phyloP scores from a whole-genome alignment of 495 filamentous ascomycete genomes.

The Aspergillus biplanus region DNA sequence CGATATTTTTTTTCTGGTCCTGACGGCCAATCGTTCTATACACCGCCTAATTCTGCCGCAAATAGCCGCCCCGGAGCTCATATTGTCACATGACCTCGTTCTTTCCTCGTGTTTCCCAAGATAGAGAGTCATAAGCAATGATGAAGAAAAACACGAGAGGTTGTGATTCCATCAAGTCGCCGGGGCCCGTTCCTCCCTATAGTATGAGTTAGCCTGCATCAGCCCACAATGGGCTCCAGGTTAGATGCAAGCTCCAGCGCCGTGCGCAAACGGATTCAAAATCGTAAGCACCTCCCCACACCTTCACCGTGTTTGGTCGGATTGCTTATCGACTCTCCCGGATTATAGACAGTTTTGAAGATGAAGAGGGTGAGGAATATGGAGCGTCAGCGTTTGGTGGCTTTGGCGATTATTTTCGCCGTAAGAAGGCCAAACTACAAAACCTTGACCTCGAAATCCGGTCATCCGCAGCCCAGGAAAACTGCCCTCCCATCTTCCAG shows the following conservation, averaged over 20 bases:
- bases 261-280: conserved; percentile 83
- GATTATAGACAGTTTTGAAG: conserved; percentile 56
- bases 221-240: conserved; percentile 73
- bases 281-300: conserved; percentile 43
- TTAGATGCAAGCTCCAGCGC: conserved; percentile 75
- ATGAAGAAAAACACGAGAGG: background rate
- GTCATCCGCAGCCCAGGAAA: conserved; percentile 51
- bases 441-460: conserved; percentile 87
- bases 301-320: background rate
- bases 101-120: conserved; percentile 27
- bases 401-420: conserved; percentile 85
- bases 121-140: background rate
- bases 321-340: conserved; percentile 19
- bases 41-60: conserved; percentile 32
- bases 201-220: conserved; percentile 27
- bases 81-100: conserved; percentile 24
- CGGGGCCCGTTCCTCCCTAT: conserved; percentile 17
- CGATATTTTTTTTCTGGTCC: conserved; percentile 30
- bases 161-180: background rate
- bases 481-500: conserved; percentile 83
- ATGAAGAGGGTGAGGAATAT: conserved; percentile 91
- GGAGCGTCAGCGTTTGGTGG: conserved; percentile 83
- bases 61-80: conserved; percentile 24
- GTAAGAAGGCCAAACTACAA: conserved; percentile 95
- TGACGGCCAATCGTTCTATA: background rate